phyloP scores from a whole-genome alignment of 495 filamentous ascomycete species.

The Daldinia concentrica region DNA sequence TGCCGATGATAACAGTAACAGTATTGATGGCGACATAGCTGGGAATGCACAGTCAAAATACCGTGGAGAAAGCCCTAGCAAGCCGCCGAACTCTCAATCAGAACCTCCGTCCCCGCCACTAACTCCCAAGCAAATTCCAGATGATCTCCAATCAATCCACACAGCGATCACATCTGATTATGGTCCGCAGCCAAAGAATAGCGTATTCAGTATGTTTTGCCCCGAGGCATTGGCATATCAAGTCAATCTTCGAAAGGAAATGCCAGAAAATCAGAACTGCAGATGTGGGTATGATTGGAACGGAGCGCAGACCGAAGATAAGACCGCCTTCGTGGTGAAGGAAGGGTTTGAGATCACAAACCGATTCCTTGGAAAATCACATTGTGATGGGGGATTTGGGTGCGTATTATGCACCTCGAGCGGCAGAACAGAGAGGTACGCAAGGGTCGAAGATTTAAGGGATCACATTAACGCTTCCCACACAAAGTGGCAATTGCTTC shows the following conservation, averaged over 20 bases:
- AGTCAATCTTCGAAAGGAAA: conserved; percentile 43
- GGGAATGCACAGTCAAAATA: conserved; percentile 28
- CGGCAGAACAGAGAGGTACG: conserved; percentile 48
- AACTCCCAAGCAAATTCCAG: conserved; percentile 46
- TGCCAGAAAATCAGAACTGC: conserved; percentile 44
- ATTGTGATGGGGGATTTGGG: conserved; percentile 47
- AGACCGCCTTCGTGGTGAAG: conserved; percentile 32
- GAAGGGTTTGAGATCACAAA: conserved; percentile 50
- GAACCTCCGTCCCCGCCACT: conserved; percentile 52
- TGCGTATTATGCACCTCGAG: conserved; percentile 44
- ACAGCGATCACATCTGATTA: conserved; percentile 18
- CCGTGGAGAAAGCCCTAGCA: conserved; percentile 29
- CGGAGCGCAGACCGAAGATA: conserved; percentile 12
- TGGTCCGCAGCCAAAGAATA: conserved; percentile 45
- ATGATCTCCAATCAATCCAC: conserved; percentile 39
- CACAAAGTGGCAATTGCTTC: conserved; percentile 54
- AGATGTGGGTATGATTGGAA: conserved; percentile 51
- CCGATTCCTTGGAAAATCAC: conserved; percentile 53
- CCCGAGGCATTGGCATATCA: conserved; percentile 51
- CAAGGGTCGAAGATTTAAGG: conserved; percentile 42
- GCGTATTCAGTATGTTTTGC: conserved; percentile 54
- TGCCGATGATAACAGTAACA: neutral
- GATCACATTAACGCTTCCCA: conserved; percentile 49
- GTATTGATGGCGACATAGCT: conserved; percentile 20
- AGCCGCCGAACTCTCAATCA: conserved; percentile 40